phyloP scores from a whole-genome alignment of 2,329 filamentous ascomycete species.

The Colletotrichum gloeosporioides region DNA sequence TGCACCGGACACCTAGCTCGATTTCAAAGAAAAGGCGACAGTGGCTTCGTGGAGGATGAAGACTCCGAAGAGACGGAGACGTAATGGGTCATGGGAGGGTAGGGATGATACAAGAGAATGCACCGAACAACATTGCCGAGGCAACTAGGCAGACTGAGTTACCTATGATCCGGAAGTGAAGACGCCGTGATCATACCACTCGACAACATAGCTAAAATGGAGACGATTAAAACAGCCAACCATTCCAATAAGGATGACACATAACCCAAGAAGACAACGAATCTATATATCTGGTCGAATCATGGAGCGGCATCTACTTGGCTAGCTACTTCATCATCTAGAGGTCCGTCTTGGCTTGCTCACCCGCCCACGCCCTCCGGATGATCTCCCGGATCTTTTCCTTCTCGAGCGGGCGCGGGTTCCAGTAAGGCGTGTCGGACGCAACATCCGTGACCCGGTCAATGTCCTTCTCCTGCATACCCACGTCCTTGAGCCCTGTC shows the following conservation, averaged over 20 bases:
- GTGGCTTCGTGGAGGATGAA: neutral
- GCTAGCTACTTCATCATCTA: slow-evolving; percentile 29
- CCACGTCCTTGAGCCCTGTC: slow-evolving; percentile 55
- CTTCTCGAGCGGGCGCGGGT: slow-evolving; percentile 57
- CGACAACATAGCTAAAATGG: neutral
- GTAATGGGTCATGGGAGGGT: neutral
- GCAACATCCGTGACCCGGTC: slow-evolving; percentile 62
- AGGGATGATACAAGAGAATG: neutral
- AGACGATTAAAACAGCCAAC: neutral
- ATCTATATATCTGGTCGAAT: neutral
- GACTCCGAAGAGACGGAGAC: neutral
- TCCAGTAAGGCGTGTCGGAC: slow-evolving; percentile 61
- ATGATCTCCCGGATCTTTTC: slow-evolving; percentile 58
- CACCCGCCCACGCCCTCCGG: slow-evolving; percentile 61
- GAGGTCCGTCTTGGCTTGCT: slow-evolving; percentile 57
- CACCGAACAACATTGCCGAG: neutral
- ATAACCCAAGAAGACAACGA: neutral
- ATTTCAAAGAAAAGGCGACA: neutral
- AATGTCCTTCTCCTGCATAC: slow-evolving; percentile 63
- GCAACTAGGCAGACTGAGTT: neutral
- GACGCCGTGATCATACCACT: neutral
- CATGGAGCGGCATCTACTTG: neutral
- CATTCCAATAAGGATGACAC: fast-evolving
- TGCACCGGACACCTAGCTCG: neutral
- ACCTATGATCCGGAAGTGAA: neutral